Conservation (phyloP, 2,329 filamentous ascomycete genomes). For the Ophiostoma tasmaniense region DNA sequence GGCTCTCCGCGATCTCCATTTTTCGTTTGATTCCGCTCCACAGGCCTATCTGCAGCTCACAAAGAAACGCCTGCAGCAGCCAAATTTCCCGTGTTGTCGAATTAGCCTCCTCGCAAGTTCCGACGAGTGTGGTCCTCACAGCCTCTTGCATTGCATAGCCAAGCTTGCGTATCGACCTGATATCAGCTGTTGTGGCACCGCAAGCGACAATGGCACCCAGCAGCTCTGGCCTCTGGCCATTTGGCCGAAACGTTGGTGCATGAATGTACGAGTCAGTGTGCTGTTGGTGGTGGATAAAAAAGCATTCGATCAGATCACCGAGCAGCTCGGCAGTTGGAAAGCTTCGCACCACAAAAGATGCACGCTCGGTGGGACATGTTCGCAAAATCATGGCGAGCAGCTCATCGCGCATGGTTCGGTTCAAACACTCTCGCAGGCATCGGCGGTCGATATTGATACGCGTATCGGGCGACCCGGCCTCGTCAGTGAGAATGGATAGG, state of each 20-base stretch:
- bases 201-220: conserved; percentile 50
- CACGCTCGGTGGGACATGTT: conserved; percentile 43
- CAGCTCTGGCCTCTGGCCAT: conserved; percentile 49
- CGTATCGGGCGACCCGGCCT: conserved; percentile 30
- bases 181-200: conserved; percentile 51
- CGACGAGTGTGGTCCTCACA: conserved; percentile 31
- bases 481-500: conserved; percentile 35
- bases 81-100: conserved; percentile 34
- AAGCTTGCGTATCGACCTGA: conserved; percentile 46
- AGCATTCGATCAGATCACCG: conserved; percentile 54
- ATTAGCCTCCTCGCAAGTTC: conserved; percentile 43
- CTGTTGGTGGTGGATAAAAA: conserved; percentile 47
- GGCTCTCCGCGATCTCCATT: conserved; percentile 49
- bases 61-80: conserved; percentile 41
- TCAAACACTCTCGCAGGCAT: conserved; percentile 35
- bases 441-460: conserved; percentile 30
- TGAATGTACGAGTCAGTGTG: conserved; percentile 55
- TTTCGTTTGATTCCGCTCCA: conserved; percentile 49
- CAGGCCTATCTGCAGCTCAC: conserved; percentile 42
- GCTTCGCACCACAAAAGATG: conserved; percentile 46
- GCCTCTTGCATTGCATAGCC: conserved; percentile 48
- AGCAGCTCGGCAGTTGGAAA: conserved; percentile 54
- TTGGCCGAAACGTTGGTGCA: conserved; percentile 49
- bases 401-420: conserved; percentile 46
- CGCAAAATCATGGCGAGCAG: conserved; percentile 56